phyloP scores from a whole-genome alignment of 2,329 filamentous ascomycete genomes.

The Aspergillus transmontanensis region DNA sequence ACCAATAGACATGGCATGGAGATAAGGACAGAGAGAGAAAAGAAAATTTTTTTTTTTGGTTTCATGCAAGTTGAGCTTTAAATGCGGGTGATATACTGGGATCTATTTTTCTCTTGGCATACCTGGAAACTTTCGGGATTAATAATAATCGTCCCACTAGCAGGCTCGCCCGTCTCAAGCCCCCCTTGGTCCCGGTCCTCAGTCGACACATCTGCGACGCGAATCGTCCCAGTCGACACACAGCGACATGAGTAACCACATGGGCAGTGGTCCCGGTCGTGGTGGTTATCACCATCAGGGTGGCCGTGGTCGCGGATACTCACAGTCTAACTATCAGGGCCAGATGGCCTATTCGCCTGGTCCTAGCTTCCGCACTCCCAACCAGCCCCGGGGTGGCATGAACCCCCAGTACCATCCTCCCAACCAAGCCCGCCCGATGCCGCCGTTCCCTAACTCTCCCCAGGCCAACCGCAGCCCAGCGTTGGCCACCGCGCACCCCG shows the following conservation, averaged over 20 bases:
- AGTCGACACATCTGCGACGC: conserved; percentile 77
- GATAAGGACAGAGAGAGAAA: not conserved
- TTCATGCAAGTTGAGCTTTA: not conserved
- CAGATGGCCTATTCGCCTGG: conserved; percentile 58
- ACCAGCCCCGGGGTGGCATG: conserved; percentile 56
- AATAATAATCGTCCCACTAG: conserved; percentile 26
- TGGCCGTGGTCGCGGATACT: conserved; percentile 62
- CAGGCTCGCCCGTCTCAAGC: conserved; percentile 71
- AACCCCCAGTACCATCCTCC: conserved; percentile 53
- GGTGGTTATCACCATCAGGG: conserved; percentile 56
- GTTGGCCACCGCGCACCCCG: conserved; percentile 65
- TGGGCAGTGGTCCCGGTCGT: conserved; percentile 54
- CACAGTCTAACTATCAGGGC: conserved; percentile 53
- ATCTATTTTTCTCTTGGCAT: conserved; percentile 17
- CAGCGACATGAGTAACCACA: conserved; percentile 68
- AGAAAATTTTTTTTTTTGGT: conserved; percentile 1
- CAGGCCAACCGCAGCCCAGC: conserved; percentile 67
- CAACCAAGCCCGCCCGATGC: conserved; percentile 45
- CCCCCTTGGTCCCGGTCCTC: conserved; percentile 62
- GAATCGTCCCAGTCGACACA: conserved; percentile 84
- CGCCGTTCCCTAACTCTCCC: conserved; percentile 64
- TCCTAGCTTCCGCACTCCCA: conserved; percentile 54
- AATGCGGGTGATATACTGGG: not conserved
- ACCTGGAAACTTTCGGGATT: conserved; percentile 14
- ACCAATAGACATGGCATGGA: not conserved